Evolutionary conservation across 148 eudicot species (phyloP), one percentile per base, ranked within the genome.

Genomic region (Chenopodium album): DNA sequence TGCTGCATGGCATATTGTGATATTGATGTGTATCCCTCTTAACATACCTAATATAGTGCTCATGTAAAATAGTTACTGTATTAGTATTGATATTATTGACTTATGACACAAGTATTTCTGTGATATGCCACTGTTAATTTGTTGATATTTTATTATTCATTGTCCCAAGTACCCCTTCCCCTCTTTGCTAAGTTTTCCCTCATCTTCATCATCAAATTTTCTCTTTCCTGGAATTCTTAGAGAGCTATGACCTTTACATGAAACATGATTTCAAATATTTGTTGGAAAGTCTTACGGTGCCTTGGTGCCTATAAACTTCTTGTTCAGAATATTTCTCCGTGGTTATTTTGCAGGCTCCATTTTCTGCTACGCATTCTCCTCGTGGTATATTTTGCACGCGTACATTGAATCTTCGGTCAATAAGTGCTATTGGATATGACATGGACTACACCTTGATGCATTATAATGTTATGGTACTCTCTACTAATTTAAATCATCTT

Each of bases 361-460:
- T 86, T 80, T 88, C 96, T 71, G 89, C 97, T 54, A 87, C 88
- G 75, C 89, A 88, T 78, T 95, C 98, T 77, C 90, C 96, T 29
- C 96, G 98, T 82, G 98, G 98, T 84, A 93, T 95, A 78, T 93
- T 95, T 86, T 95, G 98, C 85, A 93, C 88, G 79, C 97, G 98
- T 46, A 95, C 98, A 14, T 85, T 95, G 76, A 95, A 95, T 89
- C 90, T 95, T 63, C 89, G 98, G 76, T 95, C 98, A 73, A 95
- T 95, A 41, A 95, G 96, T 90, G 93, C 91, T 48, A 95, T 95
- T 87, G 98, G 98, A 81, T 95, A 95, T 87, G 98, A 95, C 85
- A 95, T 95, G 98, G 98, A 95, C 87, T 95, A 95, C 83, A 95
- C 98, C 37, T 90, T 95, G 91, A 92, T 95, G 82, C 98, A 95